A percentile compares a stretch with the other conserved stretches of the same genome.
Conservation (phyloP, 2,329 filamentous ascomycete genomes). For the Sarocladium brachiariae region DNA sequence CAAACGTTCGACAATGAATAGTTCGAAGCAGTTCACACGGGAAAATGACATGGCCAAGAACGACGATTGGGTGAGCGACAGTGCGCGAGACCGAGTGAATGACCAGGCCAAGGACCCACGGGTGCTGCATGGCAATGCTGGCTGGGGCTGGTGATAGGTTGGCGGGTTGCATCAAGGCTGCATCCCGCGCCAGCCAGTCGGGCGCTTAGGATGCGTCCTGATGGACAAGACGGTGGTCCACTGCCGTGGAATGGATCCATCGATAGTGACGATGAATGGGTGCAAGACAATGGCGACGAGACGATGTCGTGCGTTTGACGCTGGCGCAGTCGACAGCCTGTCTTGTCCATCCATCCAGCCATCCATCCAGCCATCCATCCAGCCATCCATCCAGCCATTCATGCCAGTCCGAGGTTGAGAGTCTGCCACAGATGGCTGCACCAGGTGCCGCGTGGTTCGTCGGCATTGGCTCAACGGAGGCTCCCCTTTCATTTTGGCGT, state of each 20-base stretch:
- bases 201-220: conserved; percentile 9
- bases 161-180: conserved; percentile 5
- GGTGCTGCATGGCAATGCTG: conserved; percentile 1
- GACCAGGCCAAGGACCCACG: conserved; percentile 2
- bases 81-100: conserved; percentile 8
- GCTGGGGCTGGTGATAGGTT: conserved; percentile 5
- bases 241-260: conserved; percentile 1
- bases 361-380: too few species aligned
- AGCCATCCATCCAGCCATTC: background rate
- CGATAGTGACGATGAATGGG: background rate
- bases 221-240: background rate
- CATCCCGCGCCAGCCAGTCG: conserved; percentile 5
- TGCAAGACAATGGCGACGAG: conserved; percentile 26
- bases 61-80: background rate
- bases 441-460: conserved; percentile 23
- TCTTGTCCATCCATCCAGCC: background rate
- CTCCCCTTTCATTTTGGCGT: conserved; percentile 10
- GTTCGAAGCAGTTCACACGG: background rate
- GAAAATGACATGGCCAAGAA: background rate
- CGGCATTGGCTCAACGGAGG: conserved; percentile 23
- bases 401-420: background rate
- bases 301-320: conserved; percentile 26
- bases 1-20: background rate
- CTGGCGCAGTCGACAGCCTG: conserved; percentile 4
- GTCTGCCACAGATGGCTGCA: conserved; percentile 22